Evolutionary conservation across 495 filamentous ascomycete species (phyloP).

Genomic region (Aeminium ludgeri): DNA sequence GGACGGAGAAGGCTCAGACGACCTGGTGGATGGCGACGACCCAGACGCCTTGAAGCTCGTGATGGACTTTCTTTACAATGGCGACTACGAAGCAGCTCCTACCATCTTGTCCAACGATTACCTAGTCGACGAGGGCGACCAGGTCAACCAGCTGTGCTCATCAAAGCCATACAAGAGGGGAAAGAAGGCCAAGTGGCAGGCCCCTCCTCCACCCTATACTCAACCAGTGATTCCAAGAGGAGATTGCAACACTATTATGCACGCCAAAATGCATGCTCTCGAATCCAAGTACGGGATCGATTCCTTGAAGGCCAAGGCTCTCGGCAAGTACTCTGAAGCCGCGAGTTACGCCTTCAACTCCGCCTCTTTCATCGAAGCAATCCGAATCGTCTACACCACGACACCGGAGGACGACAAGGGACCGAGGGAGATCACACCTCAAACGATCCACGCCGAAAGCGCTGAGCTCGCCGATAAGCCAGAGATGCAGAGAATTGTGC

Average conservation of each 20-base stretch:
- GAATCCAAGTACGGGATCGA: conserved; percentile 3
- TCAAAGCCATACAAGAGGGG: too few relatives aligned
- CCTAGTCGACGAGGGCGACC: too few relatives aligned
- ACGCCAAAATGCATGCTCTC: conserved; percentile 7
- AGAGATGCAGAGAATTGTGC: too few relatives aligned
- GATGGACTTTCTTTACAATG: conserved; percentile 9
- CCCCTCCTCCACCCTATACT: too few relatives aligned
- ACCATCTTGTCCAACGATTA: too few relatives aligned
- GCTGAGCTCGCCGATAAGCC: neutral
- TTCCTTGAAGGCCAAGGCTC: conserved; percentile 1
- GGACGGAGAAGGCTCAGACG: conserved; percentile 1
- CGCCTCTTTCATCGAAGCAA: neutral
- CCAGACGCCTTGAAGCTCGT: conserved; percentile 6
- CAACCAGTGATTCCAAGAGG: too few relatives aligned
- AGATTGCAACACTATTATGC: conserved; percentile 4
- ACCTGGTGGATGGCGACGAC: conserved; percentile 1
- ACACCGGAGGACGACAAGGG: conserved; percentile 1
- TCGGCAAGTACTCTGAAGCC: conserved; percentile 1
- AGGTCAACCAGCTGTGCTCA: too few relatives aligned
- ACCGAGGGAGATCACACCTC: neutral
- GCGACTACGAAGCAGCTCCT: conserved; percentile 1
- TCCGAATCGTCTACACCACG: neutral
- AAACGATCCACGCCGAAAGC: neutral
- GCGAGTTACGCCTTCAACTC: neutral
- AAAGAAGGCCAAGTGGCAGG: too few relatives aligned